Base-by-base conservation (phyloP, 1,284 basidiomycete genomes). In the Ganoderma sinense region DNA sequence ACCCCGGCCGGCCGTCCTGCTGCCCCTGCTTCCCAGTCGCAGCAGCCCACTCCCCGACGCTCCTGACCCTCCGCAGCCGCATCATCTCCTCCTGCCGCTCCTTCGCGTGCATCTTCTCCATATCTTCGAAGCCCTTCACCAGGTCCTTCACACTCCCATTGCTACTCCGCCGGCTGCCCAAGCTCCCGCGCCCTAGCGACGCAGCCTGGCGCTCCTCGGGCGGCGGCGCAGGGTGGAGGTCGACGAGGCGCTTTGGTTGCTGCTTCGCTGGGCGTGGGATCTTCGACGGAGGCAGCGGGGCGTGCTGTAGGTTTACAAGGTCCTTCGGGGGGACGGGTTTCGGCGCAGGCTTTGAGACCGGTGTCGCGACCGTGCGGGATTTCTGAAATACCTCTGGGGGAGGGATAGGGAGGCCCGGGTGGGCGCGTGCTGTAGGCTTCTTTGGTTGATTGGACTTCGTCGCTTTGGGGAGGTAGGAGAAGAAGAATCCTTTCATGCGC, bases 121-220 rank as follows among this genome's bases (percentile, higher is more conserved):
- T 77, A 62, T 84, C 82, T 80, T 94, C 91, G 75, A 89, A 94
- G 51, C 83, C 85, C 76, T 80, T 83, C 61, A 93, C 87, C 66
- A 94, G 78, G 64, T 93, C 91, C 79, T 85, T 91, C 64, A 94
- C 92, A 74, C 91, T 92, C 65, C 85, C 84, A 16, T 85, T 86
- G 73, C 91, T 92, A 69, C 86, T 88, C 75, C 87, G 80, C 69
- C 89, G 79, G 29, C 80, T 81, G 43, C 85, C 77, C 33, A 79
- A 68, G 23, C 59, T 61, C 2, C 36, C n/a, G n/a, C 39, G 36
- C 11, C 59, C 39, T 14, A 77, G 71, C 10, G 75, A 72, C 13
- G 72, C 68, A 14, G 79, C 71, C 56, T 75, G 70, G 56, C 76
- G 75, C 41, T 74, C 67, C 63, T 53, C 63, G 41, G 80, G 79